A percentile compares a stretch with the other conserved stretches of the same genome.
phyloP scores from a whole-genome alignment of 1,284 basidiomycete genomes.

The Hymenochaete sp. region DNA sequence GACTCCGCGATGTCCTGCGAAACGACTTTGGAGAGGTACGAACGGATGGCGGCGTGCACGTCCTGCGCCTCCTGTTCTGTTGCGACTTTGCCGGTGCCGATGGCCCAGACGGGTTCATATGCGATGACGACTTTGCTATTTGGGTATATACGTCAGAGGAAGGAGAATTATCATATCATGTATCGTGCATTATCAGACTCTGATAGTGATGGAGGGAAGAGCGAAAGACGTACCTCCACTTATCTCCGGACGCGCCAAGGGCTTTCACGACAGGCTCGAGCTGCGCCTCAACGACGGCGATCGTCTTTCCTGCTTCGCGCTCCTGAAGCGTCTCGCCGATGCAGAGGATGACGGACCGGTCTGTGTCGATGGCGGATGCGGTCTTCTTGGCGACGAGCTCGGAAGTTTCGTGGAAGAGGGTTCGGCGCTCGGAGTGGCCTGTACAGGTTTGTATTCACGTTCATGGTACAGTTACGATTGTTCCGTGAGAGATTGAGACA shows the following conservation, averaged over 20 bases:
- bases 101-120: slow-evolving; percentile 98
- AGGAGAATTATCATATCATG: not conserved
- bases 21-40: slow-evolving; percentile 63
- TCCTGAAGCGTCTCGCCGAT: slow-evolving; percentile 91
- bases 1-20: slow-evolving; percentile 64
- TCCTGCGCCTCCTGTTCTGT: slow-evolving; percentile 90
- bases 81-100: slow-evolving; percentile 95
- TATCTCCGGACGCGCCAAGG: slow-evolving; percentile 36
- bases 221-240: slow-evolving; percentile 60
- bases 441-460: not conserved
- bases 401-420: slow-evolving; percentile 85
- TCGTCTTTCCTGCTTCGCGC: slow-evolving; percentile 77
- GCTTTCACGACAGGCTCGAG: slow-evolving; percentile 69
- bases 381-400: slow-evolving; percentile 84
- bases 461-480: not conserved
- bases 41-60: slow-evolving; percentile 79
- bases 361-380: slow-evolving; percentile 64
- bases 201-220: not conserved
- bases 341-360: slow-evolving; percentile 88
- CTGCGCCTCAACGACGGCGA: slow-evolving; percentile 75
- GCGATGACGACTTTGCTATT: slow-evolving; percentile 85
- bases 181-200: not conserved
- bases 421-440: slow-evolving; percentile 94
- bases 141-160: not conserved
- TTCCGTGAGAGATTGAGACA: not conserved